phyloP scores from a whole-genome alignment of 2,329 filamentous ascomycete genomes.

The Diaporthe citrichinensis region DNA sequence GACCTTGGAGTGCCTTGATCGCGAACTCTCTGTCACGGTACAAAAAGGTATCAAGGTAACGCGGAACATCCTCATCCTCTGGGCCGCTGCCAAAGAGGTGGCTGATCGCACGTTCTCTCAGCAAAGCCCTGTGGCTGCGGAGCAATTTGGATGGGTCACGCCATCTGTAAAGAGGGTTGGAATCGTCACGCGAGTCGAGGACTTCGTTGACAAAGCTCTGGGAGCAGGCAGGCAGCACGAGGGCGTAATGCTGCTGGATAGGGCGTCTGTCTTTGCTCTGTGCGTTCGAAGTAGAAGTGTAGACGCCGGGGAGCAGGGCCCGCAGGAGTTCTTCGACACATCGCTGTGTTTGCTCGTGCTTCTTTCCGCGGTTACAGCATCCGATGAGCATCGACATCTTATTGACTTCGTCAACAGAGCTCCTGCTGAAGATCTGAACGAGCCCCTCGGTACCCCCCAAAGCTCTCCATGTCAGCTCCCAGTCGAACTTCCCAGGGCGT shows the following conservation, averaged over 20 bases:
- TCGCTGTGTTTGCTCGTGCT: background rate
- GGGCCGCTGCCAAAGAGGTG: conserved; percentile 24
- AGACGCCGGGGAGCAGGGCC: conserved; percentile 33
- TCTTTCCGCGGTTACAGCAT: background rate
- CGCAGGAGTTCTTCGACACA: conserved; percentile 30
- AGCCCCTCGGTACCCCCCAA: conserved; percentile 5
- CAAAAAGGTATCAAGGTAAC: conserved; percentile 11
- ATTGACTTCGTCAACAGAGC: conserved; percentile 27
- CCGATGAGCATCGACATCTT: conserved; percentile 17
- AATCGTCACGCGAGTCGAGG: conserved; percentile 5
- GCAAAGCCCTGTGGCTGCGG: background rate
- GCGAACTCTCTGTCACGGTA: conserved; percentile 19
- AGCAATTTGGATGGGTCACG: conserved; percentile 12
- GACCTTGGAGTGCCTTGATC: conserved; percentile 7
- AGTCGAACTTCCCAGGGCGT: conserved; percentile 9
- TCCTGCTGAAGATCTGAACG: conserved; percentile 11
- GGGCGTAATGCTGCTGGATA: conserved; percentile 31
- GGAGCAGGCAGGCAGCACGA: conserved; percentile 32
- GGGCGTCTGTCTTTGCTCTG: conserved; percentile 30
- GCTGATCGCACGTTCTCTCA: conserved; percentile 8
- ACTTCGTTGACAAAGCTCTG: conserved; percentile 20
- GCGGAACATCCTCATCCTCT: background rate
- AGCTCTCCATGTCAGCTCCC: conserved; percentile 7
- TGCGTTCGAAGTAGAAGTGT: background rate
- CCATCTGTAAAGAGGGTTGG: conserved; percentile 32